Percentiles rank a stretch among this genome's conserved stretches.
Conservation (phyloP, 345 rosid species). For the Chamaenerion angustifolium region DNA sequence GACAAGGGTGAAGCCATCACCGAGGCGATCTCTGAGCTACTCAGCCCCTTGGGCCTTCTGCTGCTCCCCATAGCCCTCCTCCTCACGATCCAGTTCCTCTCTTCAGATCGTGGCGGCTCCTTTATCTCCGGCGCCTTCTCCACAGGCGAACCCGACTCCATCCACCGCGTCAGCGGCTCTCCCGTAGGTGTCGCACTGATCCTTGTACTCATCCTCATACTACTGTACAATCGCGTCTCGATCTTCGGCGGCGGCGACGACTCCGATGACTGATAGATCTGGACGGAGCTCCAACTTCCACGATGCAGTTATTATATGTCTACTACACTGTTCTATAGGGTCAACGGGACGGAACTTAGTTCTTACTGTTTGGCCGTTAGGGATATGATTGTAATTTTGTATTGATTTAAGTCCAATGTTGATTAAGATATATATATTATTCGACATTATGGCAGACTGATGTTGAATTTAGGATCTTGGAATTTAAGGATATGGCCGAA, state of each 20-base stretch:
- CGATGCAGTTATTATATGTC: too few species aligned
- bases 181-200: slow-evolving; percentile 11
- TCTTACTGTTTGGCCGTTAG: too few species aligned
- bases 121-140: slow-evolving; percentile 2
- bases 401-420: too few species aligned
- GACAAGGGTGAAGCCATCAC: slow-evolving; percentile 9
- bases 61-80: slow-evolving; percentile 10
- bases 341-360: too few species aligned
- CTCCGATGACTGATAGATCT: slow-evolving; percentile 4
- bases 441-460: too few species aligned
- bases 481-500: too few species aligned
- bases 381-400: too few species aligned
- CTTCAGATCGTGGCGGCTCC: slow-evolving; percentile 5
- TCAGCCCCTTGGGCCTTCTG: slow-evolving; percentile 11
- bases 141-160: slow-evolving; percentile 1
- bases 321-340: too few species aligned
- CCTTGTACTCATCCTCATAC: slow-evolving; percentile 9
- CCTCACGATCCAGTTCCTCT: slow-evolving; percentile 12
- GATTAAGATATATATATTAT: too few species aligned
- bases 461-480: too few species aligned
- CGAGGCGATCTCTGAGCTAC: slow-evolving; percentile 9
- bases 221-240: slow-evolving; percentile 10
- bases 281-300: too few species aligned
- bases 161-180: slow-evolving; percentile 7
- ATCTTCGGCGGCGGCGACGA: slow-evolving; percentile 11